phyloP scores from a whole-genome alignment of 305 asterid species.

The Petunia hybrid region DNA sequence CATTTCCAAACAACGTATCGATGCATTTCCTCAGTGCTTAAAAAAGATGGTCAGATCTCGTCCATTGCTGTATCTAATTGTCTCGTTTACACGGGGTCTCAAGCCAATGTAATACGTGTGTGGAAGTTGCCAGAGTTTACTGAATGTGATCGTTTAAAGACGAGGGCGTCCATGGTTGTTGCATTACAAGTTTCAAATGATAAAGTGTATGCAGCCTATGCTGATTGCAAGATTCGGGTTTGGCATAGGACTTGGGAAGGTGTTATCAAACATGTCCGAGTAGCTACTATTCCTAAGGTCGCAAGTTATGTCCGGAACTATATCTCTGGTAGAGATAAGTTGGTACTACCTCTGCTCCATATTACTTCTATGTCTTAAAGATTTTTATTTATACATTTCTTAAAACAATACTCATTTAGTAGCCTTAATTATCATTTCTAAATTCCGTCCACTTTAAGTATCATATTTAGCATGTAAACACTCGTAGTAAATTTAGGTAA shows the following conservation, averaged over 20 bases:
- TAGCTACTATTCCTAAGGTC: conserved; percentile 69
- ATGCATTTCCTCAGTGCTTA: conserved; percentile 85
- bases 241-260: conserved; percentile 96
- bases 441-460: too few relatives aligned
- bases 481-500: too few relatives aligned
- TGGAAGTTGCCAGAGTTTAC: conserved; percentile 96
- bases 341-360: conserved; percentile 43
- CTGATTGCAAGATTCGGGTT: conserved; percentile 79
- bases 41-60: conserved; percentile 88
- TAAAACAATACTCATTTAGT: too few relatives aligned
- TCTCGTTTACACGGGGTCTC: conserved; percentile 77
- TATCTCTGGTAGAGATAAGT: conserved; percentile 77
- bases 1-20: conserved; percentile 52
- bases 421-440: too few relatives aligned
- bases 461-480: too few relatives aligned
- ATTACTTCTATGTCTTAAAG: too few relatives aligned
- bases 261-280: conserved; percentile 64
- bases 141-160: conserved; percentile 86
- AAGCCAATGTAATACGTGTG: conserved; percentile 62
- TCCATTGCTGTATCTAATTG: conserved; percentile 70
- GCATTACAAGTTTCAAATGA: conserved; percentile 72
- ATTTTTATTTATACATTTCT: too few relatives aligned
- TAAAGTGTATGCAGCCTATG: conserved; percentile 80
- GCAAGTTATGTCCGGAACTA: conserved; percentile 78
- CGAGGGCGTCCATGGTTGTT: conserved; percentile 68